Evolutionary conservation across 805 yeast species (phyloP).

Genomic region (Ogataea salicorniae): DNA sequence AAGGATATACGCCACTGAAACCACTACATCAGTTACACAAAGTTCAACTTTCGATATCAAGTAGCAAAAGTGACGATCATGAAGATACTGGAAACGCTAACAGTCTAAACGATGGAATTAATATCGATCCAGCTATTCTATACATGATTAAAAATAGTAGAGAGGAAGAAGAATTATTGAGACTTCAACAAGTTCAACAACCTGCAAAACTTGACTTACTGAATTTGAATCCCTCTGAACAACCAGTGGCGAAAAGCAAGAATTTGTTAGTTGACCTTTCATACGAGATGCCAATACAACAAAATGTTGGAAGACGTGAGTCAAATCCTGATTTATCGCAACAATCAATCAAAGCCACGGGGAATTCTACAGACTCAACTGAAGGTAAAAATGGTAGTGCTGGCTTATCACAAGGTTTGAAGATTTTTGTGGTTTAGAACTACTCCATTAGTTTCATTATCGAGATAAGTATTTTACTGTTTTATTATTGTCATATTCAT

Average conservation of each 20-base stretch:
- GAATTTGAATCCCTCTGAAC: too few species aligned
- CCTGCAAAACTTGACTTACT: not conserved
- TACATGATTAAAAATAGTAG: constrained; percentile 1
- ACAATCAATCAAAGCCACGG: not conserved
- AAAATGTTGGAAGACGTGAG: too few species aligned
- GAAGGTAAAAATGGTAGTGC: not conserved
- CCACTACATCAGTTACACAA: constrained; percentile 8
- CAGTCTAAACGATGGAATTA: constrained; percentile 1
- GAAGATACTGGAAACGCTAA: not conserved
- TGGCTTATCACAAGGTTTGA: constrained; percentile 7
- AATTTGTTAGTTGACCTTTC: too few species aligned
- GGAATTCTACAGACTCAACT: not conserved
- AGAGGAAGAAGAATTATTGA: not conserved
- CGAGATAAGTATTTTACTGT: too few species aligned
- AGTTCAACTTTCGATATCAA: not conserved
- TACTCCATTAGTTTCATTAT: not conserved
- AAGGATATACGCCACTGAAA: not conserved
- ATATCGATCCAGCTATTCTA: constrained; percentile 8
- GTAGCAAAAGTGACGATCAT: not conserved
- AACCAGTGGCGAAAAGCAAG: too few species aligned
- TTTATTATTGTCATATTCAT: too few species aligned
- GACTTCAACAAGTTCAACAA: not conserved
- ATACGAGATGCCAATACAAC: too few species aligned
- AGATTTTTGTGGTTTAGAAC: constrained; percentile 4
- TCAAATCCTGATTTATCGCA: too few species aligned